phyloP scores from a whole-genome alignment of 2,329 filamentous ascomycete species.

The Spiromastix sp. region DNA sequence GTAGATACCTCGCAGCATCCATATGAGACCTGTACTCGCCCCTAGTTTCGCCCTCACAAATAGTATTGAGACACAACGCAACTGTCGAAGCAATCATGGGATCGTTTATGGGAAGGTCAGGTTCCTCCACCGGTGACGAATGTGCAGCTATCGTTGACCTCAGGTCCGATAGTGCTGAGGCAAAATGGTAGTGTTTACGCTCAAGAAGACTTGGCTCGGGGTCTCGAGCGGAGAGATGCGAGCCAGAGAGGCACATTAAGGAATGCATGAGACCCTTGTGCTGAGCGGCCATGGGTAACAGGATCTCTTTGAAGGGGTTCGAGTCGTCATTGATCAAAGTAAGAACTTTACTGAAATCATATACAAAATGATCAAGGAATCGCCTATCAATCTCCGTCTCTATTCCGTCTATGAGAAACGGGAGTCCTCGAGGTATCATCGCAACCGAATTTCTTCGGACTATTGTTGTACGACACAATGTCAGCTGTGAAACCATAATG shows the following conservation, averaged over 20 bases:
- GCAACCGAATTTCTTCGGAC: slow-evolving; percentile 23
- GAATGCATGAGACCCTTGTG: slow-evolving; percentile 85
- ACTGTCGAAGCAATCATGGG: slow-evolving; percentile 53
- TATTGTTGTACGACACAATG: slow-evolving; percentile 11
- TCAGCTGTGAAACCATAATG: slow-evolving; percentile 2
- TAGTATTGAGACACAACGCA: slow-evolving; percentile 50
- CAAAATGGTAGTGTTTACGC: slow-evolving; percentile 46
- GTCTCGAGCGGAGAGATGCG: slow-evolving; percentile 51
- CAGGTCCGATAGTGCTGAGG: slow-evolving; percentile 29
- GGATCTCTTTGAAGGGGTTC: slow-evolving; percentile 76
- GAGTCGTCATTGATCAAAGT: slow-evolving; percentile 71
- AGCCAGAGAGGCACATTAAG: slow-evolving; percentile 71
- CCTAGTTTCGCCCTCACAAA: slow-evolving; percentile 48
- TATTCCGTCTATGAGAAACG: slow-evolving; percentile 63
- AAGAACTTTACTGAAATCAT: slow-evolving; percentile 66
- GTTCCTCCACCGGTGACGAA: slow-evolving; percentile 14
- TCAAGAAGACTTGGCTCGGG: slow-evolving; percentile 42
- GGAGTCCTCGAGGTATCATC: slow-evolving; percentile 36
- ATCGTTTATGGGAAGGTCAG: slow-evolving; percentile 40
- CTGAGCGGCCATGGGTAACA: slow-evolving; percentile 69
- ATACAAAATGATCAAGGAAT: slow-evolving; percentile 76
- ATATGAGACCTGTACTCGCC: slow-evolving; percentile 76
- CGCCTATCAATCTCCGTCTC: slow-evolving; percentile 70
- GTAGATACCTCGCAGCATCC: slow-evolving; percentile 61
- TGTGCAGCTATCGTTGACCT: slow-evolving; percentile 29